These are phyloP conservation scores for Talaromyces islandicus DNA, from an alignment of 2,329 filamentous ascomycete species.

Conservation along the genomic window DNA sequence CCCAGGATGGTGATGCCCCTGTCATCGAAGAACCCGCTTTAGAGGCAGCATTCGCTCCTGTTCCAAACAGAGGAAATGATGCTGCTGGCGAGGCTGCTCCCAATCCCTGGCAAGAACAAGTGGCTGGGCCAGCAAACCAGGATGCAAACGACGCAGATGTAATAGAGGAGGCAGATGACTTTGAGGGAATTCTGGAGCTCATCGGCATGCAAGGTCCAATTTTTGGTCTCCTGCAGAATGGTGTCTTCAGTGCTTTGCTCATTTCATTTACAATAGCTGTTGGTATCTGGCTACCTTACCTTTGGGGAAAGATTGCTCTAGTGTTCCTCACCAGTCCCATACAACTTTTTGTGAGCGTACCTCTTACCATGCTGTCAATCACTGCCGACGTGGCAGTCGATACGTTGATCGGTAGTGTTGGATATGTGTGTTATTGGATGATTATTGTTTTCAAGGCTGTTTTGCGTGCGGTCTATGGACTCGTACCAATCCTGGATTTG, in stretches of 20 bases:
- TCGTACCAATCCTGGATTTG: slow-evolving; percentile 31
- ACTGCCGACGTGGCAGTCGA: slow-evolving; percentile 77
- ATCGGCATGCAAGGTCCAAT: slow-evolving; percentile 94
- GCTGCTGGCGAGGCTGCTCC: slow-evolving; percentile 28
- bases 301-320: slow-evolving; percentile 78
- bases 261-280: slow-evolving; percentile 80
- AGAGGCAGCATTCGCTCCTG: slow-evolving; percentile 56
- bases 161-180: slow-evolving; percentile 75
- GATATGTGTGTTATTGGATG: slow-evolving; percentile 41
- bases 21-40: slow-evolving; percentile 53
- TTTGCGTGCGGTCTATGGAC: slow-evolving; percentile 26
- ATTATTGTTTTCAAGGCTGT: slow-evolving; percentile 28
- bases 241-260: slow-evolving; percentile 85
- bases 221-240: slow-evolving; percentile 85
- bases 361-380: slow-evolving; percentile 66
- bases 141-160: slow-evolving; percentile 57
- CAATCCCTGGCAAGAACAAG: slow-evolving; percentile 42
- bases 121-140: slow-evolving; percentile 46
- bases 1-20: slow-evolving; percentile 51
- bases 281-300: slow-evolving; percentile 86
- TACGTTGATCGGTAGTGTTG: slow-evolving; percentile 58
- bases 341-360: slow-evolving; percentile 58
- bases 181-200: slow-evolving; percentile 92
- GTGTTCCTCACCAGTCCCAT: slow-evolving; percentile 74
- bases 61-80: slow-evolving; percentile 40